Base-by-base conservation (phyloP, 208 protist genomes). In the Trypanosoma vivax region DNA sequence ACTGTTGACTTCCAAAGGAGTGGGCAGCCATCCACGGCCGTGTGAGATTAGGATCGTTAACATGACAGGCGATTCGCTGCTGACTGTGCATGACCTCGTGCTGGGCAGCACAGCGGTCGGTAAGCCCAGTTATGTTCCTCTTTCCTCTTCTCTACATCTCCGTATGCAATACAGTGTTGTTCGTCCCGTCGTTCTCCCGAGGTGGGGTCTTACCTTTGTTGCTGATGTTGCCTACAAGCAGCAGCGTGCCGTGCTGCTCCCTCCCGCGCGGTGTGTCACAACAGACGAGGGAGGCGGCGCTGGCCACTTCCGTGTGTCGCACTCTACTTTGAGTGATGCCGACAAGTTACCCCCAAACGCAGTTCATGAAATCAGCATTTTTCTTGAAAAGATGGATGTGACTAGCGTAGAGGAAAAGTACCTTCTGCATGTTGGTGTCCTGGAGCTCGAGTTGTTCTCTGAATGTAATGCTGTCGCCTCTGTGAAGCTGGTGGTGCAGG, bases 401-500 rank as follows among this genome's bases (percentile, higher is more conserved):
- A 51, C 50, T 0, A 37, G 4, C 1, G 34, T 76, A 18, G 62
- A 71, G 24, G 62, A 66, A 50, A 83, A 83, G 60, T 76, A 84
- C 46, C 39, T 84, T 2, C 50, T 77, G 10, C 80, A 88, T 41
- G 67, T 83, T 18, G 68, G 80, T 39, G 30, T 80, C 25, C 48
- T 88, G 42, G 42, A 55, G 6, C 33, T 84, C 4, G 34, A 21
- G 7, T 45, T 79, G 14, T 35, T 52, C 1, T 58, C 29, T 13
- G 40, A 40, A 14, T 25, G 14, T 2, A 28, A 6, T 1, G n/a
- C 24, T 27, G 29, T 65, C 29, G 47, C n/a, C 3, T 14, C 11
- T 29, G 40, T 65, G 23, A 50, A 30, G n/a, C 14, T 57, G 41
- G 49, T 57, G 28, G 58, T 65, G 47, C 58, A 65, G 25, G 58